Conservation (phyloP, 2,329 filamentous ascomycete genomes). For the Gnomoniopsis sp. region DNA sequence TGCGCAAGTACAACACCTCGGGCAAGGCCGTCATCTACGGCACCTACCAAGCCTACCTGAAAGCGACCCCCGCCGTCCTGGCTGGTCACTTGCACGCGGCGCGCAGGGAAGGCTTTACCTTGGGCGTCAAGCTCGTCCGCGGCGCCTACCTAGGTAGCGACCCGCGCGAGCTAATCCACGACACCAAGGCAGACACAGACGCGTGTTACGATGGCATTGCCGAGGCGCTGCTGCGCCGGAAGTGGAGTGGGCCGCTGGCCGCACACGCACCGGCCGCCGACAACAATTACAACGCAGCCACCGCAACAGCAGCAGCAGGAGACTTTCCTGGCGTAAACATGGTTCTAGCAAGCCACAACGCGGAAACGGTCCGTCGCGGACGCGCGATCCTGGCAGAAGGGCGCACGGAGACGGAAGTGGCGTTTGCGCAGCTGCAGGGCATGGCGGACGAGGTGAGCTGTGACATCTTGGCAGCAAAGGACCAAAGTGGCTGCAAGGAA, state of each 20-base stretch:
- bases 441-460: conserved; percentile 94
- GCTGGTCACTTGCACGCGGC: conserved; percentile 58
- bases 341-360: conserved; percentile 82
- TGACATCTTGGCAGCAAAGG: conserved; percentile 40
- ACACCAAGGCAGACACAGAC: conserved; percentile 70
- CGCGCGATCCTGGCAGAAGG: conserved; percentile 46
- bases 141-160: conserved; percentile 72
- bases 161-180: conserved; percentile 66
- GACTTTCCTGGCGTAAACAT: conserved; percentile 58
- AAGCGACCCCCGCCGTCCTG: conserved; percentile 55
- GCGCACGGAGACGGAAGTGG: conserved; percentile 38
- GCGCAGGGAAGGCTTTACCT: conserved; percentile 55
- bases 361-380: conserved; percentile 61
- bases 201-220: conserved; percentile 69
- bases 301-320: too few species aligned
- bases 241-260: conserved; percentile 55
- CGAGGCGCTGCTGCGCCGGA: conserved; percentile 60
- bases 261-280: conserved; percentile 34
- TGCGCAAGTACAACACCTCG: conserved; percentile 65
- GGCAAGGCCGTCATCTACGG: conserved; percentile 69
- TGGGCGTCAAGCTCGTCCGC: conserved; percentile 73
- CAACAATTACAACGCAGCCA: too few species aligned
- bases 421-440: conserved; percentile 81
- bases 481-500: conserved; percentile 6
- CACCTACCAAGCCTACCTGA: conserved; percentile 77